Evolutionary conservation across 306 rosid genomes (phyloP).

Genomic region (Arachis stenosperma): DNA sequence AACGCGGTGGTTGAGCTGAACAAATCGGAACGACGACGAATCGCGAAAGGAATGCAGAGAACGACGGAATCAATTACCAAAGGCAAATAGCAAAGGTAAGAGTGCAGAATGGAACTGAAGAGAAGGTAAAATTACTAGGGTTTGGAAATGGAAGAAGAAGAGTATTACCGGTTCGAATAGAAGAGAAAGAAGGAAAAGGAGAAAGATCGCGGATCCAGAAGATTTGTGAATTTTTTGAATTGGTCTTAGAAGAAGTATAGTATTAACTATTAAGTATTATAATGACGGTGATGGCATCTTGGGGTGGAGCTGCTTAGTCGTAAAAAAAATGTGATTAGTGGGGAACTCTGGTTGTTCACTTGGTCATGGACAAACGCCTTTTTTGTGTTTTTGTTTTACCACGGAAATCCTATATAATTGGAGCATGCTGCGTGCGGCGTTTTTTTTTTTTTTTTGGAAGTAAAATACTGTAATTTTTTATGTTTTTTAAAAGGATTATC

Average conservation of each 20-base stretch:
- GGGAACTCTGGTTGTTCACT: neutral
- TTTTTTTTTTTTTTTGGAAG: no score
- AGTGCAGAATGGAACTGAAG: neutral
- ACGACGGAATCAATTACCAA: neutral
- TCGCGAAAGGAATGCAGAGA: neutral
- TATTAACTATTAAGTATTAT: neutral
- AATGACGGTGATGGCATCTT: neutral
- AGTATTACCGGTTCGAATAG: conserved; percentile 10
- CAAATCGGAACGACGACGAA: neutral
- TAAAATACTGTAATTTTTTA: no score
- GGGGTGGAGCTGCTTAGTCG: neutral
- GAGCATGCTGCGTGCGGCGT: no score
- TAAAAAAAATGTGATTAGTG: neutral
- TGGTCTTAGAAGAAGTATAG: conserved; percentile 27
- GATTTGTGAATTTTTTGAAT: conserved; percentile 7
- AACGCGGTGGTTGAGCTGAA: neutral
- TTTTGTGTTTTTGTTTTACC: no score
- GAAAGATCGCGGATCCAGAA: conserved; percentile 33
- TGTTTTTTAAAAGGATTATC: no score
- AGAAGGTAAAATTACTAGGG: neutral
- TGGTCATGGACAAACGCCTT: no score
- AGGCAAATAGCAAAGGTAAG: neutral
- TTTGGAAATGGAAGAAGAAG: conserved; percentile 1
- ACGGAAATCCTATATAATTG: no score
- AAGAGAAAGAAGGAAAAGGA: conserved; percentile 14